Evolutionary conservation across 495 filamentous ascomycete genomes (phyloP).

Genomic region (Astrothelium subdiscretum): DNA sequence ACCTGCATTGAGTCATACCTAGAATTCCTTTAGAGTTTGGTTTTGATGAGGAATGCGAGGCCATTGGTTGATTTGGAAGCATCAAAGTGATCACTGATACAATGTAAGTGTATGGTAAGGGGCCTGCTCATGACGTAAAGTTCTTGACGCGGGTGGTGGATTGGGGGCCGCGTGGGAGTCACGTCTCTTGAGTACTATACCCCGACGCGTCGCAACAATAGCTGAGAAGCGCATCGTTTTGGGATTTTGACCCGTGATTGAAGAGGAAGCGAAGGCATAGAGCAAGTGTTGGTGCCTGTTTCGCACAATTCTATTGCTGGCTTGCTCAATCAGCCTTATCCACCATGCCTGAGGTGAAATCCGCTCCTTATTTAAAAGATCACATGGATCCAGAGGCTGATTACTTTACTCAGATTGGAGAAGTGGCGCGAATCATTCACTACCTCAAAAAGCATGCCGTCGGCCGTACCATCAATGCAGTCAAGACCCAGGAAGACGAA

Average conservation of each 20-base stretch:
- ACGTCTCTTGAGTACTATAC: not conserved
- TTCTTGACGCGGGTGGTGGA: not conserved
- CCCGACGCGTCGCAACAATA: not conserved
- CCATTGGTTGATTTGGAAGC: too few relatives aligned
- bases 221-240: too few relatives aligned
- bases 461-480: conserved; percentile 62
- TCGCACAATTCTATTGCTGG: too few relatives aligned
- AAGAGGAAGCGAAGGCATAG: too few relatives aligned
- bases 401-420: conserved; percentile 22
- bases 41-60: too few relatives aligned
- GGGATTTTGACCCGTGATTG: too few relatives aligned
- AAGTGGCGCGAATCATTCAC: conserved; percentile 73
- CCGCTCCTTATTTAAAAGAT: not conserved
- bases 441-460: conserved; percentile 71
- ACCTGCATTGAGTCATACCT: not conserved
- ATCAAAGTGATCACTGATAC: not conserved
- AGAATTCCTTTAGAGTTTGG: not conserved
- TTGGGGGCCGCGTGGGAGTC: not conserved
- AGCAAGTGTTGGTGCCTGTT: too few relatives aligned
- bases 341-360: not conserved
- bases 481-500: conserved; percentile 61
- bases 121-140: not conserved
- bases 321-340: not conserved
- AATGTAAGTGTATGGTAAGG: not conserved
- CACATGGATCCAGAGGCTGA: not conserved